Conservation (phyloP, 345 rosid species). For the Eucalyptus polybractea region DNA sequence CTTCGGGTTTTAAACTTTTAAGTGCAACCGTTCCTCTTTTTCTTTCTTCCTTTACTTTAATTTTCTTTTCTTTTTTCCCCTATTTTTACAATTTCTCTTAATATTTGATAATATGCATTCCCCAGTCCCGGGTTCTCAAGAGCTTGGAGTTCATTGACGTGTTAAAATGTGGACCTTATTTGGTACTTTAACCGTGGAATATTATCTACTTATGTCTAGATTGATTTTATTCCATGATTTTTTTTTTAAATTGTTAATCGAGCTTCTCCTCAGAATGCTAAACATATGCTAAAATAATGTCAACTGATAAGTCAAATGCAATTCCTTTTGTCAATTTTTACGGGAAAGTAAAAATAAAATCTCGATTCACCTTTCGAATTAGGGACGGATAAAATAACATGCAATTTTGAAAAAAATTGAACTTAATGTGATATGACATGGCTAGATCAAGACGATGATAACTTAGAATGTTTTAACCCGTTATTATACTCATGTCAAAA, state of each 20-base stretch:
- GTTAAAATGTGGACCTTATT: not conserved
- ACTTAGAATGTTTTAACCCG: accelerated
- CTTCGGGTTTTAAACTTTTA: not conserved
- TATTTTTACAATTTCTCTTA: not conserved
- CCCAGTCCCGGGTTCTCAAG: not conserved
- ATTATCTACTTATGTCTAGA: not conserved
- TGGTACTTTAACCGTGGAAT: no score
- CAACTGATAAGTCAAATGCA: accelerated
- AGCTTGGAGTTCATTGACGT: not conserved
- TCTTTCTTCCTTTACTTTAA: not conserved
- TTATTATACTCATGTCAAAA: accelerated
- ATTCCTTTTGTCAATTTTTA: not conserved
- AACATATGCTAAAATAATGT: not conserved
- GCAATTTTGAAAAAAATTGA: not conserved
- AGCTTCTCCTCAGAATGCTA: not conserved
- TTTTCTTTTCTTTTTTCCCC: not conserved
- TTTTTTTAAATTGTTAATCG: not conserved
- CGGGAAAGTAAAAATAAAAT: not conserved
- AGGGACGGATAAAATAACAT: accelerated
- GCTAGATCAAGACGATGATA: accelerated
- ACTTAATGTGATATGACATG: accelerated
- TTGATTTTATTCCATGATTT: not conserved
- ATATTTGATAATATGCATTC: not conserved
- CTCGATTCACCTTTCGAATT: accelerated
- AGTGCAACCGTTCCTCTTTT: not conserved